Conservation (phyloP, 225 moss, liverwort and hornwort species). For the Anthoceros angustus region DNA sequence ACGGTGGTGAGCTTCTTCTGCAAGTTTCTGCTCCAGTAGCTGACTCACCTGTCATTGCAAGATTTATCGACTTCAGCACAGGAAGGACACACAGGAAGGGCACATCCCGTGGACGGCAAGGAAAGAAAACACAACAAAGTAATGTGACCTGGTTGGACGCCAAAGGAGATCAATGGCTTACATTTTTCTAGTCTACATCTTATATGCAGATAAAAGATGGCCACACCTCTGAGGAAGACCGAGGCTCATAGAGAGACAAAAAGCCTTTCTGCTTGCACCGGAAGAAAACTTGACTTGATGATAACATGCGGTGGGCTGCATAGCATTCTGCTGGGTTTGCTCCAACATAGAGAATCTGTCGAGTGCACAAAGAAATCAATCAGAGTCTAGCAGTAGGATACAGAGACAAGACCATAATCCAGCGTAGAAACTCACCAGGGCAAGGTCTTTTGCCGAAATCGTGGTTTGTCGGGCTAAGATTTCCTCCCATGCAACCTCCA, state of each 20-base stretch:
- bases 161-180: slow-evolving; percentile 10
- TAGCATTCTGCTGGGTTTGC: slow-evolving; percentile 63
- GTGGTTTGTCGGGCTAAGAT: slow-evolving; percentile 40
- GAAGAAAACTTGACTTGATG: slow-evolving; percentile 64
- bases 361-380: slow-evolving; percentile 6
- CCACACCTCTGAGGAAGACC: slow-evolving; percentile 56
- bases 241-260: slow-evolving; percentile 63
- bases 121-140: not conserved
- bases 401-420: not conserved
- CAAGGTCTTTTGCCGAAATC: slow-evolving; percentile 57
- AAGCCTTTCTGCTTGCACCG: slow-evolving; percentile 79
- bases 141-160: too few relatives aligned
- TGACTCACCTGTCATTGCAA: not conserved
- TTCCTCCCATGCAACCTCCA: slow-evolving; percentile 96
- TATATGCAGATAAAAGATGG: not conserved
- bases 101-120: not conserved
- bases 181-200: not conserved
- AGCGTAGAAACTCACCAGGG: slow-evolving; percentile 35
- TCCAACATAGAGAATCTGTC: slow-evolving; percentile 72
- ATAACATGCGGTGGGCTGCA: slow-evolving; percentile 74
- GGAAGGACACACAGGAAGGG: not conserved
- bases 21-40: not conserved
- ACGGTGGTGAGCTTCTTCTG: not conserved
- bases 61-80: not conserved
- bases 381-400: slow-evolving; percentile 11